Evolutionary conservation across 768 basidiomycete genomes (phyloP).

Genomic region (Collybiopsis confluens): DNA sequence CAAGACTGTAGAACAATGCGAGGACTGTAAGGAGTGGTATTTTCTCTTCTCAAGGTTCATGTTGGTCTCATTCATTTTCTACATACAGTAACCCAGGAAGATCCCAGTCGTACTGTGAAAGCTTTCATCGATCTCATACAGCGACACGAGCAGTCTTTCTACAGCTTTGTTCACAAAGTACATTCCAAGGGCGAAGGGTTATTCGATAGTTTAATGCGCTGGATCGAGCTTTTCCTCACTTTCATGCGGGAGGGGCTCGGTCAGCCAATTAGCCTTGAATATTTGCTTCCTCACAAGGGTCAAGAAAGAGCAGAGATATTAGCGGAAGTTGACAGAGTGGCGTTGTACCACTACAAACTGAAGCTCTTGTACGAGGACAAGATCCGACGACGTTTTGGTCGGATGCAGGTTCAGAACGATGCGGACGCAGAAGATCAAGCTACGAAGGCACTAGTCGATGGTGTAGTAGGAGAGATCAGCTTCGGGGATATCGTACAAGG

Average conservation of each 20-base stretch:
- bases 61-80: background rate
- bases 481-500: slow-evolving; percentile 77
- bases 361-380: slow-evolving; percentile 93
- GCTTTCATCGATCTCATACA: slow-evolving; percentile 90
- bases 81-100: slow-evolving; percentile 67
- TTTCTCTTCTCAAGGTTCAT: background rate
- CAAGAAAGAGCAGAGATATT: slow-evolving; percentile 74
- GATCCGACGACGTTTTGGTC: slow-evolving; percentile 79
- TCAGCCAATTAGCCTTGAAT: slow-evolving; percentile 74
- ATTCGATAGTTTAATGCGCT: slow-evolving; percentile 91
- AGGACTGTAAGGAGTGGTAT: slow-evolving; percentile 63
- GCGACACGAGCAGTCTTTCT: slow-evolving; percentile 94
- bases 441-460: slow-evolving; percentile 73
- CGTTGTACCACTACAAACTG: slow-evolving; percentile 89
- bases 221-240: slow-evolving; percentile 94
- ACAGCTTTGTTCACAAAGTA: slow-evolving; percentile 96
- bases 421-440: slow-evolving; percentile 79
- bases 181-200: slow-evolving; percentile 94
- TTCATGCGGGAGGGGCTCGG: slow-evolving; percentile 88
- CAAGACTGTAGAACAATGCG: slow-evolving; percentile 85
- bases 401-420: slow-evolving; percentile 44
- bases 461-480: slow-evolving; percentile 76
- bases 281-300: slow-evolving; percentile 79
- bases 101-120: slow-evolving; percentile 84
- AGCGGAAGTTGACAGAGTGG: slow-evolving; percentile 83